Evolutionary conservation across 2,329 filamentous ascomycete species (phyloP).

Genomic region (Chrysoporthe cubensis): DNA sequence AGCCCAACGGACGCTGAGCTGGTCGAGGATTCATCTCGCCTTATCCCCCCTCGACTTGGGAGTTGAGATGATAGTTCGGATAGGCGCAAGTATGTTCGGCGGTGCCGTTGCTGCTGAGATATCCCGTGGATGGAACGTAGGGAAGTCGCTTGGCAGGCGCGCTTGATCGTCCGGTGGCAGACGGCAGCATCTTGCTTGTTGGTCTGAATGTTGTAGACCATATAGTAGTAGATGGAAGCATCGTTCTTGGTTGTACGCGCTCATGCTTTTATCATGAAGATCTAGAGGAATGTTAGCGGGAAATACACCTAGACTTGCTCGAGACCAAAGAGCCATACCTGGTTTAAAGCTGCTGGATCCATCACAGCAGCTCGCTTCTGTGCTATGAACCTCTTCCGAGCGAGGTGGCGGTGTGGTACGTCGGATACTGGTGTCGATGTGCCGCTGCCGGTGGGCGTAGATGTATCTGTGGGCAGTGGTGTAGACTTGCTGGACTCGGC

Average conservation of each 20-base stretch:
- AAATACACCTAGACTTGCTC: neutral
- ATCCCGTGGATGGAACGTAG: neutral
- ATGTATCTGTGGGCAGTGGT: constrained; percentile 43
- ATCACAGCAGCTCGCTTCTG: constrained; percentile 85
- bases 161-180: neutral
- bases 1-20: neutral
- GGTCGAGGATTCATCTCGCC: neutral
- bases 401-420: constrained; percentile 67
- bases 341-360: constrained; percentile 81
- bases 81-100: neutral
- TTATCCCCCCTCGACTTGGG: no score
- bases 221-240: constrained; percentile 7
- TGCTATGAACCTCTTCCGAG: constrained; percentile 81
- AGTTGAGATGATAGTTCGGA: neutral
- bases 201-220: constrained; percentile 3
- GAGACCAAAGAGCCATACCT: constrained; percentile 58
- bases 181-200: neutral
- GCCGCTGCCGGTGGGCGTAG: constrained; percentile 49
- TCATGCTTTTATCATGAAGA: constrained; percentile 68
- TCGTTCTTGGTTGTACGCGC: constrained; percentile 15
- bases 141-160: neutral
- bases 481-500: constrained; percentile 46
- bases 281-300: constrained; percentile 47
- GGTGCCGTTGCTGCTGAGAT: neutral
- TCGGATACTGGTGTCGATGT: constrained; percentile 34